Base-by-base conservation (phyloP, 1,139 yeast genomes). In the Nadsonia commutata region DNA sequence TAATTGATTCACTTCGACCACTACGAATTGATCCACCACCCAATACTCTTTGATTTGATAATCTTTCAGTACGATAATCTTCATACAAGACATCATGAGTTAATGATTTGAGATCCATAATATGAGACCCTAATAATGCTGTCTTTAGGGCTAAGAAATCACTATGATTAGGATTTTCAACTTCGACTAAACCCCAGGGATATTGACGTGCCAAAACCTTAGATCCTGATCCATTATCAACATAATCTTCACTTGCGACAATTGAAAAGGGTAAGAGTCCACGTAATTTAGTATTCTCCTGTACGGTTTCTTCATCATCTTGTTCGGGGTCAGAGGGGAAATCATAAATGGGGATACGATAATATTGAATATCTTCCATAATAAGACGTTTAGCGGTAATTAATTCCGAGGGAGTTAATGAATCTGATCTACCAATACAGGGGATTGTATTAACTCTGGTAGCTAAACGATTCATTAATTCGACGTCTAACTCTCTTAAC, bases 71-170 rank as follows among this genome's bases (percentile, higher is more conserved):
- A 70, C 97, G 79, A 62, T 86, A 88, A 47, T 80, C 79, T 62
- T 88, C 97, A 60, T 88, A 88, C 51, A 86, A 67, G 56, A 84
- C 78, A 60, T 86, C 95, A 58, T 85, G 95, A 23, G 96, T 88
- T 57, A 78, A 76, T 56, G 86, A 95, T 64, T 85, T 86, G 63
- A 88, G 72, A 59, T 88, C 96, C 57, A 80, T 83, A 56, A 86
- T 69, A 59, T 88, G 96, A 5, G 94, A 75, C 41, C 90, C 86
- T 53, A 88, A 71, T 41, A 88, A 63, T 2, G 88, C 84, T 45
- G 84, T 78, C 57, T 84, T 79, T 54, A 88, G 68, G 19, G 80
- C 68, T 20, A 78, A 70, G 58, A 85, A 84, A 58, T 88, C 96
- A 46, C 88, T 78, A 53, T 78, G 74, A 45, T 75, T 75, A 17